phyloP scores from a whole-genome alignment of 1,284 basidiomycete species.

The Moesziomyces antarcticus region DNA sequence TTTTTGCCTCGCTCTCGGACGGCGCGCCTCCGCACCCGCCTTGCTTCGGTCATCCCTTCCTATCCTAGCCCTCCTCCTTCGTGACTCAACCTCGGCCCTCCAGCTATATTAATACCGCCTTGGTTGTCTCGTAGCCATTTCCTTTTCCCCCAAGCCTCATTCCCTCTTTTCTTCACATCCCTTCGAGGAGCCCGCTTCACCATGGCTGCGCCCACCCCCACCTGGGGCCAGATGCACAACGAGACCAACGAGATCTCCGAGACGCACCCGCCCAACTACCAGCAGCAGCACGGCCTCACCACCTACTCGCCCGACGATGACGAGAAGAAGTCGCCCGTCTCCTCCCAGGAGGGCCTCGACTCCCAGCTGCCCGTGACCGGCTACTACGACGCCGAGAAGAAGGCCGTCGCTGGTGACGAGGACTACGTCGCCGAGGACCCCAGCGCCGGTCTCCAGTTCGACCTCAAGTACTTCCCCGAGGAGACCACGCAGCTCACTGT shows the following conservation, averaged over 20 bases:
- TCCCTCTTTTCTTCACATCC: neutral
- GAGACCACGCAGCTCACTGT: constrained; percentile 46
- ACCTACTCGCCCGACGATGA: constrained; percentile 21
- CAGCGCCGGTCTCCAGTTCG: constrained; percentile 44
- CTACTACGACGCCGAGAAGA: constrained; percentile 47
- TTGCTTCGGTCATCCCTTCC: neutral
- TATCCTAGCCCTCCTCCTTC: neutral
- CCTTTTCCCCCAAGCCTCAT: neutral
- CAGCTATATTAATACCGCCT: constrained; percentile 18
- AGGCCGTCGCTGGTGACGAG: constrained; percentile 36
- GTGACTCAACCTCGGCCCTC: neutral
- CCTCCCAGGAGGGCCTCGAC: constrained; percentile 34
- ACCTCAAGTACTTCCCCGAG: constrained; percentile 48
- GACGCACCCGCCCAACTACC: constrained; percentile 39
- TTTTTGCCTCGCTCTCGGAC: constrained; percentile 10
- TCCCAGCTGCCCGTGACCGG: constrained; percentile 29
- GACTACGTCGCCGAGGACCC: constrained; percentile 43
- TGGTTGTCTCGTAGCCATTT: neutral
- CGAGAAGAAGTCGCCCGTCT: constrained; percentile 47
- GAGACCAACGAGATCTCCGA: constrained; percentile 51
- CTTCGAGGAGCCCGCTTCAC: constrained; percentile 9
- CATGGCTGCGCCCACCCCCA: constrained; percentile 42
- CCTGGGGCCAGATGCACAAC: constrained; percentile 45
- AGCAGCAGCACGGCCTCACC: constrained; percentile 30
- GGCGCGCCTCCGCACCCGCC: constrained; percentile 8